These are phyloP conservation scores for Sordariomycetes sp. DNA, from an alignment of 2,329 filamentous ascomycete species.

Conservation along the genomic window DNA sequence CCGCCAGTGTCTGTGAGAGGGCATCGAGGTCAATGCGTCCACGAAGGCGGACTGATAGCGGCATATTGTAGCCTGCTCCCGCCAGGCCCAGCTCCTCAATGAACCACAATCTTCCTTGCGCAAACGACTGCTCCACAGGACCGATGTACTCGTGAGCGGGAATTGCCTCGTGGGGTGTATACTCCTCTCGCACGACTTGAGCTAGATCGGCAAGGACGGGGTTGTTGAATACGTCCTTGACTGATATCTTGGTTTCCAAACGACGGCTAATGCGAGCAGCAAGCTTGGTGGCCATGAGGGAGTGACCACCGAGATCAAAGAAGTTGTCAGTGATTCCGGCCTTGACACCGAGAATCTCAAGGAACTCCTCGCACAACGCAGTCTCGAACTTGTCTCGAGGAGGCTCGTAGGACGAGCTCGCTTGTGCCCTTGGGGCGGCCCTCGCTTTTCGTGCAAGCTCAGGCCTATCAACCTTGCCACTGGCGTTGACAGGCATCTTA, in stretches of 20 bases:
- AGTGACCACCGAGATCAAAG: conserved; percentile 38
- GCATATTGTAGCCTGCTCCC: conserved; percentile 10
- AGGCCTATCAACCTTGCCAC: conserved; percentile 10
- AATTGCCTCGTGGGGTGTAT: too few species aligned
- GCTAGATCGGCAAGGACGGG: not conserved
- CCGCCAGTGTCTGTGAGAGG: conserved; percentile 4
- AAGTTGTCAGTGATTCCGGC: conserved; percentile 34
- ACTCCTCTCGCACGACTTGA: too few species aligned
- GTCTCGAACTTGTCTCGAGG: conserved; percentile 3
- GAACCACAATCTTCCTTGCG: conserved; percentile 13
- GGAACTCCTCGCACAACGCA: conserved; percentile 5
- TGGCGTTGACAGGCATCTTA: conserved; percentile 8
- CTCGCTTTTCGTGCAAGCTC: conserved; percentile 1
- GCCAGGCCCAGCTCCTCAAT: conserved; percentile 11
- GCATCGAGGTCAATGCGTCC: conserved; percentile 8
- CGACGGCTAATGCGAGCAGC: conserved; percentile 10
- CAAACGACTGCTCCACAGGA: conserved; percentile 12
- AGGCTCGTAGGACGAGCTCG: too few species aligned
- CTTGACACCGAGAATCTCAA: conserved; percentile 2
- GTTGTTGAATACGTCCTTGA: conserved; percentile 6
- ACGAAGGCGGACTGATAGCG: conserved; percentile 6
- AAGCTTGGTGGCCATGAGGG: conserved; percentile 23
- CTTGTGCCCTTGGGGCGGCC: not conserved
- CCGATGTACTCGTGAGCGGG: conserved; percentile 1
- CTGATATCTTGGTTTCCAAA: conserved; percentile 3